phyloP scores from a whole-genome alignment of 2,329 filamentous ascomycete genomes.

The Xylariaceae sp. region DNA sequence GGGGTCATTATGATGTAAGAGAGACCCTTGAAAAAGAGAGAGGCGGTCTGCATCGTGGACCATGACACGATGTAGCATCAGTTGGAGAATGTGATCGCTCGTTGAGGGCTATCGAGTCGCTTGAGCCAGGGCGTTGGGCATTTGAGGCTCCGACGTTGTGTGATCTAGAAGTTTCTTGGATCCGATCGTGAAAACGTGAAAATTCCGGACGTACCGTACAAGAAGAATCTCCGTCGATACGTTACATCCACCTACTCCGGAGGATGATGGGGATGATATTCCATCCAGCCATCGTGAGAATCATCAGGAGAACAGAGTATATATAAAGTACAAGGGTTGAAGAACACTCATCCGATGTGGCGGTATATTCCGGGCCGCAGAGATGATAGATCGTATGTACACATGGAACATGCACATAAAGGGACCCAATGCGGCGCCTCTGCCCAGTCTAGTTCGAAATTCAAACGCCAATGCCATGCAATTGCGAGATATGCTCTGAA shows the following conservation, averaged over 20 bases:
- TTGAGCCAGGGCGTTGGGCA: conserved; percentile 31
- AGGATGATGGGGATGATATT: not conserved
- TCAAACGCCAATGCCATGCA: conserved; percentile 28
- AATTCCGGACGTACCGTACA: conserved; percentile 2
- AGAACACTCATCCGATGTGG: not conserved
- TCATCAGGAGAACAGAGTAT: not conserved
- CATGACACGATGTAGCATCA: conserved; percentile 39
- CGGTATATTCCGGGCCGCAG: not conserved
- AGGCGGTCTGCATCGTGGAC: no score
- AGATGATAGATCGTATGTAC: conserved; percentile 5
- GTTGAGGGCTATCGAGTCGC: conserved; percentile 43
- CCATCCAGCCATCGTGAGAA: not conserved
- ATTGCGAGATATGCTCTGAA: conserved; percentile 3
- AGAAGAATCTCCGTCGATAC: not conserved
- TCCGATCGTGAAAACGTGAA: conserved; percentile 40
- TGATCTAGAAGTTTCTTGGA: conserved; percentile 43
- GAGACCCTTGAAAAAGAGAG: no score
- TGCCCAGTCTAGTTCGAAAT: conserved; percentile 18
- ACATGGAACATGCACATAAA: conserved; percentile 2
- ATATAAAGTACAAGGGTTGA: not conserved
- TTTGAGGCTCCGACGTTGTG: conserved; percentile 40
- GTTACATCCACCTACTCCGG: not conserved
- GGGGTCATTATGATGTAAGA: no score
- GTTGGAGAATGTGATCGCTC: conserved; percentile 47
- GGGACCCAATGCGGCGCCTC: conserved; percentile 6